These are phyloP conservation scores for Earliella scabrosa DNA, from an alignment of 1,284 basidiomycete genomes.

Conservation along the genomic window DNA sequence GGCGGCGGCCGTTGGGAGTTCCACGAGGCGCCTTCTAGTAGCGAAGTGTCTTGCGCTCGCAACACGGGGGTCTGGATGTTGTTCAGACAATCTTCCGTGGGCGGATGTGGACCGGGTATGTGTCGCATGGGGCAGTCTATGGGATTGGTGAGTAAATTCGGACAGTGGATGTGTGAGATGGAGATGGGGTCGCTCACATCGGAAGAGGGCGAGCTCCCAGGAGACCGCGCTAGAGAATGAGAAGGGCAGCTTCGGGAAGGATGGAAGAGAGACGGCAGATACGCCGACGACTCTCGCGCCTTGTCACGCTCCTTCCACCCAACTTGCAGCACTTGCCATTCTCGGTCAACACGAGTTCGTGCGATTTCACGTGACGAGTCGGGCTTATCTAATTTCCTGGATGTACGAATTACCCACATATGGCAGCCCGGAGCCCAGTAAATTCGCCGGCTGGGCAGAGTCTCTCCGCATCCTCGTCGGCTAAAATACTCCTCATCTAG, in stretches of 20 bases:
- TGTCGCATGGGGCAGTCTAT: background rate
- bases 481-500: constrained; percentile 18
- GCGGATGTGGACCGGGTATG: background rate
- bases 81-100: background rate
- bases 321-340: background rate
- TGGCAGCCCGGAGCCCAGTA: constrained; percentile 6
- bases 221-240: background rate
- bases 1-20: background rate
- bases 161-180: background rate
- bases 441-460: constrained; percentile 7
- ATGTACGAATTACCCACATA: constrained; percentile 10
- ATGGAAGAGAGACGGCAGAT: background rate
- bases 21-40: background rate
- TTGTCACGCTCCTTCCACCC: background rate
- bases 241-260: background rate
- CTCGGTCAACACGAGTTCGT: background rate
- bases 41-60: background rate
- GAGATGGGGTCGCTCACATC: background rate
- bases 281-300: background rate
- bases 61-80: constrained; percentile 8
- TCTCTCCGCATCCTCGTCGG: constrained; percentile 7
- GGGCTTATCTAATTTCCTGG: background rate
- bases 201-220: background rate
- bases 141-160: background rate
- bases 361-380: background rate